These are phyloP conservation scores for Scheffersomyces lignicola DNA, from an alignment of 1,139 yeast species.

Conservation along the genomic window DNA sequence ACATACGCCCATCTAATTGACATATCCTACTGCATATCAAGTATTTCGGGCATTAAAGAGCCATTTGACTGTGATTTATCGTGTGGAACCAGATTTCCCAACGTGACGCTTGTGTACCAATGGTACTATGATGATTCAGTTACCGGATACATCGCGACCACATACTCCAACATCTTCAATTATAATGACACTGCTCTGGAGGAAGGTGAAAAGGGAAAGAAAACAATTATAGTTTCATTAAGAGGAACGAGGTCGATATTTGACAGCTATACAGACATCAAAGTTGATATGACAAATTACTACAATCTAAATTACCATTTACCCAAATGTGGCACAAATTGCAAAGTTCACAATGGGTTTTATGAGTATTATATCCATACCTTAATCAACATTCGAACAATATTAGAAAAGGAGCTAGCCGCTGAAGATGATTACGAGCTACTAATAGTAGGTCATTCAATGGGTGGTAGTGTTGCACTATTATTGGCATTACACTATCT, in stretches of 20 bases:
- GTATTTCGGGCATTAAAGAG: conserved; percentile 27
- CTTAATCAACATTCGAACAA: conserved; percentile 24
- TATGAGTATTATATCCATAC: conserved; percentile 33
- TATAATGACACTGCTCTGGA: conserved; percentile 13
- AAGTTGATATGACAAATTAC: conserved; percentile 38
- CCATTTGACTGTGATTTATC: conserved; percentile 49
- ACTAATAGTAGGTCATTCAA: conserved; percentile 48
- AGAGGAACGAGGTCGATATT: conserved; percentile 51
- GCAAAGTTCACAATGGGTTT: conserved; percentile 53
- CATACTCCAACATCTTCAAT: conserved; percentile 28
- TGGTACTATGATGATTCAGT: conserved; percentile 47
- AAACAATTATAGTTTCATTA: conserved; percentile 40
- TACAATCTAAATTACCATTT: conserved; percentile 23
- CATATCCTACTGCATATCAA: conserved; percentile 49
- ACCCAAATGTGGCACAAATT: conserved; percentile 34
- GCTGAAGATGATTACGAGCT: conserved; percentile 31
- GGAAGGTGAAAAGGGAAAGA: conserved; percentile 14
- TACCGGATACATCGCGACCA: conserved; percentile 41
- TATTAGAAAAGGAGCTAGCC: conserved; percentile 26
- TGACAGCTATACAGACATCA: conserved; percentile 47
- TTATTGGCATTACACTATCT: conserved; percentile 39
- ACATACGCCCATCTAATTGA: conserved; percentile 51
- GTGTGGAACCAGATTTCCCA: conserved; percentile 42
- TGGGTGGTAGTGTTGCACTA: conserved; percentile 52
- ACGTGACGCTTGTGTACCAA: conserved; percentile 42